Conservation (phyloP, 1,284 basidiomycete species). For the Rhodotorula sp. region DNA sequence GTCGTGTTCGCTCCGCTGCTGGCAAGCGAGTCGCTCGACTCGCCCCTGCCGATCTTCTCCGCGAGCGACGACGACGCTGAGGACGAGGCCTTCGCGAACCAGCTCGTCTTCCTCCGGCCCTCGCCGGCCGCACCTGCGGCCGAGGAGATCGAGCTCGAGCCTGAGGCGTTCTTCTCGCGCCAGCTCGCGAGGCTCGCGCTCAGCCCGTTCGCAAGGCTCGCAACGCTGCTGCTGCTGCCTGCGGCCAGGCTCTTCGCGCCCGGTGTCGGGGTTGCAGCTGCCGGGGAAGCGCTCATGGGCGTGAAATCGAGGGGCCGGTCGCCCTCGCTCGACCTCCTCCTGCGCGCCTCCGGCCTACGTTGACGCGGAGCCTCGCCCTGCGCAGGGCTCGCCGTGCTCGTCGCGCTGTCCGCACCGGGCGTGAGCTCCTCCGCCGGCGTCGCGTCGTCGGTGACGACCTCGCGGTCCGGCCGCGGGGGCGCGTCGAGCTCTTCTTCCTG, state of each 20-base stretch:
- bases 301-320: background rate
- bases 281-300: background rate
- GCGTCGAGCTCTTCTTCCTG: constrained; percentile 16
- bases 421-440: background rate
- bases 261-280: background rate
- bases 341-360: background rate
- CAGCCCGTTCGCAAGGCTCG: constrained; percentile 14
- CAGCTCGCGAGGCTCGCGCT: constrained; percentile 17
- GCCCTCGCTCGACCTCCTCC: constrained; percentile 5
- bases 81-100: constrained; percentile 13
- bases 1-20: background rate
- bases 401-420: background rate
- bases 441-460: background rate
- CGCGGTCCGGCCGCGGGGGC: background rate
- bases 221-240: constrained; percentile 14
- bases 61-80: background rate
- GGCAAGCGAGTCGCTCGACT: constrained; percentile 3
- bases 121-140: background rate
- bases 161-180: constrained; percentile 18
- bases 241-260: background rate
- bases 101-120: constrained; percentile 8
- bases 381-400: background rate
- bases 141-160: background rate
- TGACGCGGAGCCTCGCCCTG: background rate
- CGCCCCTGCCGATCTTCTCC: background rate